Conservation (phyloP, 176 grass and related monocot genomes). For the Leersia perrieri region DNA sequence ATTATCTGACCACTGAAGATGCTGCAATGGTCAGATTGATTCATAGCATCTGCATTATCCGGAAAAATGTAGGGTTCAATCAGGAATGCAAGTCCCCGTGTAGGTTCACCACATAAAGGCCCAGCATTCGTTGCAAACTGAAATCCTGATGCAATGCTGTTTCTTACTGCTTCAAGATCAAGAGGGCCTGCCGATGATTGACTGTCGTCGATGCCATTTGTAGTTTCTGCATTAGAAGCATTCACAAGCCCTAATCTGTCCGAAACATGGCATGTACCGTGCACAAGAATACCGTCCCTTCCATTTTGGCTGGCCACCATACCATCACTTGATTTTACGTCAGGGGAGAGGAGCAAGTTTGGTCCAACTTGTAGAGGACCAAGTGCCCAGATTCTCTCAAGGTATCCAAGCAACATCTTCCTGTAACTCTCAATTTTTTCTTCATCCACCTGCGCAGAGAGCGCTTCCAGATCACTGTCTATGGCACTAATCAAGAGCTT, state of each 20-base stretch:
- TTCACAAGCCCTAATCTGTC: conserved; percentile 53
- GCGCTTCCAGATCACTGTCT: conserved; percentile 61
- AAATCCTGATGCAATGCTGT: conserved; percentile 78
- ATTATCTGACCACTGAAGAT: conserved; percentile 84
- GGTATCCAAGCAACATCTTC: conserved; percentile 52
- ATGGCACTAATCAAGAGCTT: conserved; percentile 59
- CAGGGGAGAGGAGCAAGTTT: conserved; percentile 62
- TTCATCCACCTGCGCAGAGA: conserved; percentile 49
- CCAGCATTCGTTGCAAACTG: conserved; percentile 75
- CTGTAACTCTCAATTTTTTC: conserved; percentile 55
- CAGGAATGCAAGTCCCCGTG: conserved; percentile 83
- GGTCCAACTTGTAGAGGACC: conserved; percentile 72
- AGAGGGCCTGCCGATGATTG: conserved; percentile 12
- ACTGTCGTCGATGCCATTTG: not conserved
- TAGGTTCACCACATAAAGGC: conserved; percentile 84
- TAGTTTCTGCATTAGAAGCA: conserved; percentile 24
- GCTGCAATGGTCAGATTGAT: conserved; percentile 66
- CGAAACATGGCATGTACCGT: conserved; percentile 56
- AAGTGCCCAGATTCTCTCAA: conserved; percentile 65
- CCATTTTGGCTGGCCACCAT: conserved; percentile 10
- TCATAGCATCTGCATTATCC: conserved; percentile 43
- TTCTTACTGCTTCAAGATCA: conserved; percentile 61
- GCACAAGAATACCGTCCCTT: conserved; percentile 47
- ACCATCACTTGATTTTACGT: conserved; percentile 26
- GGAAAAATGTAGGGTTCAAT: conserved; percentile 65